These are phyloP conservation scores for Sarocladiaceae sp. DNA, from an alignment of 2,329 filamentous ascomycete genomes.

Conservation along the genomic window DNA sequence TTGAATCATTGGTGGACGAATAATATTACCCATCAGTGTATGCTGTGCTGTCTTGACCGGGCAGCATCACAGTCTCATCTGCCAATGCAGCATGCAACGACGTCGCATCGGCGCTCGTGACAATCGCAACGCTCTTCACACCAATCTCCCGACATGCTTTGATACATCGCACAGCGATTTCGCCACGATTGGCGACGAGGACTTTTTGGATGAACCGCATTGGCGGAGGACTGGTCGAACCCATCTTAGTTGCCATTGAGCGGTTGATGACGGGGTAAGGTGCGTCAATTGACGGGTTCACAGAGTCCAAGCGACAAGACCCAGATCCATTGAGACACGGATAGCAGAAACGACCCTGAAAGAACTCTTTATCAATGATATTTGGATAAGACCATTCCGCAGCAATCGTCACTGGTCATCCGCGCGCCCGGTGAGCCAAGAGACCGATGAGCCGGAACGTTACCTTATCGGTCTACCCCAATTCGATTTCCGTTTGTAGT, in stretches of 20 bases:
- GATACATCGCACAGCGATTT: conserved; percentile 51
- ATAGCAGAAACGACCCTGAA: too few relatives aligned
- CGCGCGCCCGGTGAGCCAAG: too few relatives aligned
- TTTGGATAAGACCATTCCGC: too few relatives aligned
- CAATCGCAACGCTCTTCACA: conserved; percentile 52
- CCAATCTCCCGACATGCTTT: conserved; percentile 38
- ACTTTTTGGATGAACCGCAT: conserved; percentile 20
- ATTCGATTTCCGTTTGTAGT: background rate
- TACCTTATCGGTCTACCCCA: conserved; percentile 7
- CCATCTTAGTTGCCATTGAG: background rate
- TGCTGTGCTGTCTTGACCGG: conserved; percentile 29
- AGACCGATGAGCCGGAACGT: too few relatives aligned
- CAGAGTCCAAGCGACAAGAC: too few relatives aligned
- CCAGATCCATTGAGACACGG: too few relatives aligned
- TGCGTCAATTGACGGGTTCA: too few relatives aligned
- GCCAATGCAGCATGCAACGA: conserved; percentile 50
- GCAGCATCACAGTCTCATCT: conserved; percentile 47
- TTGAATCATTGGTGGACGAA: background rate
- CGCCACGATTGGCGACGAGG: conserved; percentile 56
- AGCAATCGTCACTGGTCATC: too few relatives aligned
- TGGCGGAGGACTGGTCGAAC: background rate
- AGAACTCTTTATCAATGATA: too few relatives aligned
- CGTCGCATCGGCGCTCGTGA: conserved; percentile 50
- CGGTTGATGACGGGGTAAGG: background rate
- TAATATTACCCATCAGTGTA: conserved; percentile 26